phyloP scores from a whole-genome alignment of 495 filamentous ascomycete species.

The Hypoxylon subgilvum region DNA sequence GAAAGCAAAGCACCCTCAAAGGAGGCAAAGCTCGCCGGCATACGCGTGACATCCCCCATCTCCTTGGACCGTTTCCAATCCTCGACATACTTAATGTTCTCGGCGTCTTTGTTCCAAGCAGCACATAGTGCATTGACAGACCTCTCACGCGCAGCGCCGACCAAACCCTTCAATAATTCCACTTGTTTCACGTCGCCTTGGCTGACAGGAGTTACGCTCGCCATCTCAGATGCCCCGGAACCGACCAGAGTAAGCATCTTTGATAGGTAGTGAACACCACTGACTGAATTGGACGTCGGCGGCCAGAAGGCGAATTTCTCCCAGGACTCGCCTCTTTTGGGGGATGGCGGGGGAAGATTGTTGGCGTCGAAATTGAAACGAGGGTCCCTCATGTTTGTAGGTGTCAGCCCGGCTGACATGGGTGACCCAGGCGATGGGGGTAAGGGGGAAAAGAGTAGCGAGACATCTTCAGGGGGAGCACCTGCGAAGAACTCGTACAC shows the following conservation, averaged over 20 bases:
- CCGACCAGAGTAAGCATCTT: conserved; percentile 81
- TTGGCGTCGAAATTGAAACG: conserved; percentile 79
- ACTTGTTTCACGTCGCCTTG: conserved; percentile 61
- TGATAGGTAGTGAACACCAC: conserved; percentile 82
- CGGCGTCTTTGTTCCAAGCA: conserved; percentile 87
- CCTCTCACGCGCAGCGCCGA: conserved; percentile 81
- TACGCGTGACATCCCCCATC: conserved; percentile 81
- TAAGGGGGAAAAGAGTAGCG: conserved; percentile 78
- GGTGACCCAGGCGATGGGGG: conserved; percentile 75
- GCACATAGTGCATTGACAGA: conserved; percentile 78
- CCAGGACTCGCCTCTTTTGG: conserved; percentile 78
- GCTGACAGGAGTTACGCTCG: conserved; percentile 67
- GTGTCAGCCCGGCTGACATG: conserved; percentile 51
- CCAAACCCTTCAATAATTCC: conserved; percentile 72
- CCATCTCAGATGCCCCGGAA: conserved; percentile 85
- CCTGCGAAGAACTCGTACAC: conserved; percentile 85
- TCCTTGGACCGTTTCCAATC: conserved; percentile 86
- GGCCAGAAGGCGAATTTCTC: conserved; percentile 98
- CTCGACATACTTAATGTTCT: conserved; percentile 86
- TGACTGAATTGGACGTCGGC: conserved; percentile 85
- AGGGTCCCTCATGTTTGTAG: conserved; percentile 63
- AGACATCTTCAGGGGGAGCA: conserved; percentile 87
- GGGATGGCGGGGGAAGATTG: conserved; percentile 77
- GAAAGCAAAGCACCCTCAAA: conserved; percentile 78
- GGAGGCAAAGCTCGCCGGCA: conserved; percentile 80